These are phyloP conservation scores for Thermochaetoides thermophila DNA, from an alignment of 495 filamentous ascomycete species.

Conservation along the genomic window DNA sequence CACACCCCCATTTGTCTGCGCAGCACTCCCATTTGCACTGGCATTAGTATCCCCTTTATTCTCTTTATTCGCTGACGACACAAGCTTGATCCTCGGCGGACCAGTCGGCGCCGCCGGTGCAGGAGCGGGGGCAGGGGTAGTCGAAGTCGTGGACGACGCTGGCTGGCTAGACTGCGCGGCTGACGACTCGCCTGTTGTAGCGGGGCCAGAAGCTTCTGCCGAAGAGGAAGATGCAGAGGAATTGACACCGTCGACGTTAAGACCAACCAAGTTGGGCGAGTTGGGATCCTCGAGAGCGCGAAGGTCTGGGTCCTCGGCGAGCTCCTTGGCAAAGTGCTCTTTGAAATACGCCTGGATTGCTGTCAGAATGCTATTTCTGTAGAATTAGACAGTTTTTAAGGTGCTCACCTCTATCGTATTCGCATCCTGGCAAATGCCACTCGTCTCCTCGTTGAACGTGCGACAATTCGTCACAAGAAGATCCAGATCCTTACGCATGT, in stretches of 20 bases:
- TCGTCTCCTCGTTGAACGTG: constrained; percentile 91
- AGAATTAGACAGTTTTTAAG: no score
- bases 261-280: no score
- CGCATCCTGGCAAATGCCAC: constrained; percentile 80
- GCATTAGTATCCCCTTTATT: constrained; percentile 31
- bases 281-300: constrained; percentile 52
- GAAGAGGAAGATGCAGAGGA: constrained; percentile 16
- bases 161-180: neutral
- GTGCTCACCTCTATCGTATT: constrained; percentile 73
- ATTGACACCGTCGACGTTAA: no score
- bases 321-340: constrained; percentile 50
- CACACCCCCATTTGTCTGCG: neutral
- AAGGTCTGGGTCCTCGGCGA: constrained; percentile 57
- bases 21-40: constrained; percentile 24
- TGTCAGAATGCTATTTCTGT: no score
- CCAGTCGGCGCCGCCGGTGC: constrained; percentile 26
- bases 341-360: constrained; percentile 46
- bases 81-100: constrained; percentile 34
- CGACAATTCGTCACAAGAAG: constrained; percentile 79
- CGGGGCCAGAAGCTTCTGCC: constrained; percentile 37
- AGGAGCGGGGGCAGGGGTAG: constrained; percentile 56
- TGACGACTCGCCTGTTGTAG: neutral
- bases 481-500: constrained; percentile 69
- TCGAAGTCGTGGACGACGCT: constrained; percentile 20
- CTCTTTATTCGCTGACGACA: neutral